Percentiles rank a stretch among this genome's conserved stretches.
Conservation (phyloP, 1,284 basidiomycete genomes). For the Microbotryomycetes sp. region DNA sequence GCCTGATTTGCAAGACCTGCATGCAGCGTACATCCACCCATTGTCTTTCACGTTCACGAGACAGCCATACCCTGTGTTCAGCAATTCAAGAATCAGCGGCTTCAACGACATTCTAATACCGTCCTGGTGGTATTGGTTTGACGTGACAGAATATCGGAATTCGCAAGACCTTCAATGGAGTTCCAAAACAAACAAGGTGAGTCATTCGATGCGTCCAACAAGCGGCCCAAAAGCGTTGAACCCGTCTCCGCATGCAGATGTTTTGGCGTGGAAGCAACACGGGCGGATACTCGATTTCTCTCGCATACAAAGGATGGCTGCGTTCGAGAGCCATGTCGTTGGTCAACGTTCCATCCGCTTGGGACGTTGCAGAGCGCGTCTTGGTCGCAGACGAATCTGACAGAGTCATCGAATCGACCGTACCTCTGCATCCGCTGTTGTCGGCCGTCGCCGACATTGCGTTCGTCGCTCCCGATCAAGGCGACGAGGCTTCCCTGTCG, state of each 20-base stretch:
- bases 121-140: constrained; percentile 18
- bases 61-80: constrained; percentile 15
- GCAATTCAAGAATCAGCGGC: constrained; percentile 16
- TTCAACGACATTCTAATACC: constrained; percentile 22
- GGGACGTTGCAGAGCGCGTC: constrained; percentile 10
- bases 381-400: background rate
- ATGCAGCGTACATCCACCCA: constrained; percentile 15
- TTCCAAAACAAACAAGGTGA: constrained; percentile 15
- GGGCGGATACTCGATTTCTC: constrained; percentile 12
- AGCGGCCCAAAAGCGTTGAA: too few relatives aligned
- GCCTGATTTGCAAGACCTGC: constrained; percentile 22
- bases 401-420: background rate
- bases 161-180: constrained; percentile 15
- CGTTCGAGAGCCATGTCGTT: constrained; percentile 15
- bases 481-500: constrained; percentile 5
- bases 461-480: constrained; percentile 12
- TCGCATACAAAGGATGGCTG: constrained; percentile 20
- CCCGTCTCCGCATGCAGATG: constrained; percentile 1
- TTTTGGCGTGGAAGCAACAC: constrained; percentile 28
- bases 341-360: constrained; percentile 15
- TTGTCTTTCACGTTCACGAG: constrained; percentile 11
- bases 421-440: background rate
- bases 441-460: constrained; percentile 17
- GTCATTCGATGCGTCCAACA: too few relatives aligned
- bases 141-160: constrained; percentile 1